A percentile compares a stretch with the other conserved stretches of the same genome.
These are phyloP conservation scores for Phytopythium boreale DNA, from an alignment of 352 stramenopile species.

Conservation along the genomic window DNA sequence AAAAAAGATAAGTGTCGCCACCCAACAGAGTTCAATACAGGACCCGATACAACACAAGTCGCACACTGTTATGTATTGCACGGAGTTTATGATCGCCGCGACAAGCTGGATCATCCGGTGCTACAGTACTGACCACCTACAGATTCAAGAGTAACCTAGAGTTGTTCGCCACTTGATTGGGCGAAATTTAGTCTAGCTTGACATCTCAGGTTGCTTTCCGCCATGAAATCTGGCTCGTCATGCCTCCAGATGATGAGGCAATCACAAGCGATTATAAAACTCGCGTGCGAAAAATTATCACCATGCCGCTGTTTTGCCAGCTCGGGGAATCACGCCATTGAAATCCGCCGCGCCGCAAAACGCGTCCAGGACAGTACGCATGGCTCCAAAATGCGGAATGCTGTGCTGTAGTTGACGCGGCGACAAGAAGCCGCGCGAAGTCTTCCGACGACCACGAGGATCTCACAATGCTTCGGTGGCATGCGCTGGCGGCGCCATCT, in stretches of 20 bases:
- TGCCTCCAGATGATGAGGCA: not conserved
- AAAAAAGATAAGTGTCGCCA: slow-evolving; percentile 3
- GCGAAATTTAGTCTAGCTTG: not conserved
- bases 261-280: not conserved
- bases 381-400: too few relatives aligned
- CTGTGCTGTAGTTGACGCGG: too few relatives aligned
- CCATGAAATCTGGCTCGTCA: not conserved
- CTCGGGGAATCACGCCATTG: too few relatives aligned
- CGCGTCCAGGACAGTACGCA: too few relatives aligned
- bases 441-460: not conserved
- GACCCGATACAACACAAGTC: not conserved
- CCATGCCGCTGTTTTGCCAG: not conserved
- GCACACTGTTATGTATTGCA: not conserved
- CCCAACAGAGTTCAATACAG: not conserved
- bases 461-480: not conserved
- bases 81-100: not conserved
- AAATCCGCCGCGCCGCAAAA: too few relatives aligned
- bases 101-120: not conserved
- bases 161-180: not conserved
- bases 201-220: not conserved
- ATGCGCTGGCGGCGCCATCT: not conserved
- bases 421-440: not conserved
- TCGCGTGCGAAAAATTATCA: not conserved
- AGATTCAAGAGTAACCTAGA: slow-evolving; percentile 1
- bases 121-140: not conserved